These are phyloP conservation scores for Sugiyamaella boreocaroliniensis DNA, from an alignment of 805 yeast species.

Conservation along the genomic window DNA sequence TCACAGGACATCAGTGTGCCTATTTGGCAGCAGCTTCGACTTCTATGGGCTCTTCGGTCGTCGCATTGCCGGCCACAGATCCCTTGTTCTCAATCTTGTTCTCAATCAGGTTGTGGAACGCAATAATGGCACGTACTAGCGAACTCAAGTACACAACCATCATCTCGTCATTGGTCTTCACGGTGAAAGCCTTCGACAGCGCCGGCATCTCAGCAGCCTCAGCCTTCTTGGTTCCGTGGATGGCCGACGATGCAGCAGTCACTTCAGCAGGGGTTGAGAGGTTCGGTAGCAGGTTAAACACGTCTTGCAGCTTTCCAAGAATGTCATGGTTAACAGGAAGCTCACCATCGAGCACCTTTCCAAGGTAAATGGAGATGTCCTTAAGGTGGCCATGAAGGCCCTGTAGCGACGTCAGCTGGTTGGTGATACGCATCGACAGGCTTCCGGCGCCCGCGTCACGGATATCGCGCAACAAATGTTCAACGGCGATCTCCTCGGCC, in stretches of 20 bases:
- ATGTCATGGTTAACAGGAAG: slow-evolving; percentile 87
- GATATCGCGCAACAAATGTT: slow-evolving; percentile 87
- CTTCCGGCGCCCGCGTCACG: slow-evolving; percentile 96
- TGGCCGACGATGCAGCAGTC: slow-evolving; percentile 14
- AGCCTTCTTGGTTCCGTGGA: slow-evolving; percentile 14
- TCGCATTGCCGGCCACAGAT: background rate
- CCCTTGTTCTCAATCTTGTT: slow-evolving; percentile 82
- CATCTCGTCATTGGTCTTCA: slow-evolving; percentile 91
- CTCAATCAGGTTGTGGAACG: slow-evolving; percentile 94
- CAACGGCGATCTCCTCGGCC: slow-evolving; percentile 99
- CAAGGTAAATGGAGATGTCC: slow-evolving; percentile 72
- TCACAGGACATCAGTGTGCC: too few relatives aligned
- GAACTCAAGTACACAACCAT: slow-evolving; percentile 90
- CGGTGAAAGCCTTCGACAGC: slow-evolving; percentile 73
- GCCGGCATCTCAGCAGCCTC: slow-evolving; percentile 39
- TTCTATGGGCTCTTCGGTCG: background rate
- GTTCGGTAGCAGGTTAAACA: slow-evolving; percentile 88
- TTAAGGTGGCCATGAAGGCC: slow-evolving; percentile 75
- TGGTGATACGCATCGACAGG: slow-evolving; percentile 77
- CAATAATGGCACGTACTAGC: slow-evolving; percentile 86
- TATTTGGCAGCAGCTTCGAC: background rate
- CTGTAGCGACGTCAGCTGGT: slow-evolving; percentile 79
- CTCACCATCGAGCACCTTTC: slow-evolving; percentile 59
- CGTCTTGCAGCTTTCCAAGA: slow-evolving; percentile 87
- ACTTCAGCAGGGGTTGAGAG: slow-evolving; percentile 35